Base-by-base conservation (phyloP, 164 flowering plant genomes). In the Litsea cubeba region DNA sequence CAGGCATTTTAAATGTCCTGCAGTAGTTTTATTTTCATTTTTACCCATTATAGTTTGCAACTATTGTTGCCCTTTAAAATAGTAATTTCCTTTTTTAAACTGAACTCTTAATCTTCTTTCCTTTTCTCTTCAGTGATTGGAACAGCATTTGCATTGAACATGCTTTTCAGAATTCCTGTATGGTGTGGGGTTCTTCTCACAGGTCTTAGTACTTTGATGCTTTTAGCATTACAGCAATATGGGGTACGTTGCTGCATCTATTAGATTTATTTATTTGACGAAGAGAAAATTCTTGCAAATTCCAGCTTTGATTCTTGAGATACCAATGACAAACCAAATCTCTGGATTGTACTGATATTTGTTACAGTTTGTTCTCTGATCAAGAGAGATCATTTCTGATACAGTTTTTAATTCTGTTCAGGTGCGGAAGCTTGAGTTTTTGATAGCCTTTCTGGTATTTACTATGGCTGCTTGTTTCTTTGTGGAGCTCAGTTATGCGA, bases 101-200 rank as follows among this genome's bases (percentile, higher is more conserved):
- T 40, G 46, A 7, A 40, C 46, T 40, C 10, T 40, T 40, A 6
- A 0, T 40, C 46, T 40, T 40, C 46, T 71, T 71, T 25, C 32
- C 50, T 80, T 63, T 25, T 77, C 4, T 67, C 75, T 81, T 18
- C 84, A 93, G 97, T 95, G 71, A 90, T 91, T 26, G 97, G 97
- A 62, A 91, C 97, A 50, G 97, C 98, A 63, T 93, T 95, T 83
- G 97, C 97, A n/a, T 77, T 95, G 82, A 91, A 93, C 80, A 95
- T 95, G 97, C 97, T 91, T 68, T 91, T 90, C 86, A 83, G 71
- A 2, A 88, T 93, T 77, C 97, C 97, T 26, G 74, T 95, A 12
- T 93, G 97, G 95, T 71, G 80, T 76, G 98, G 95, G n/a, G 97
- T 92, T 80, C 94, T 95, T 79, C 84, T 95, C 64, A 91, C 97